A percentile compares a stretch with the other conserved stretches of the same genome.
Conservation (phyloP, 179 eudicot genomes). For the Spergularia azorica region DNA sequence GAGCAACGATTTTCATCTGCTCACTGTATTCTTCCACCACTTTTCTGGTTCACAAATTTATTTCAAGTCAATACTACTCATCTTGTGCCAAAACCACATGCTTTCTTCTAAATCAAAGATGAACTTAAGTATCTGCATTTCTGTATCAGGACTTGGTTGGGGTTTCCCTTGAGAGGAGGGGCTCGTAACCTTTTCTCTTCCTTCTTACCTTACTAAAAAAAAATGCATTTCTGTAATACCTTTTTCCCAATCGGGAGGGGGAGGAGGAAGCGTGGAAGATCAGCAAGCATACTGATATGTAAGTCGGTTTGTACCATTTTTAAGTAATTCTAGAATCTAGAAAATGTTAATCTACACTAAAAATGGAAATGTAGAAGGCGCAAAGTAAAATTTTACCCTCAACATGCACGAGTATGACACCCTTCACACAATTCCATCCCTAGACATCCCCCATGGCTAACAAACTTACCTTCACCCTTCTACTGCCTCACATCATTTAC, state of each 20-base stretch:
- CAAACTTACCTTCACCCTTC: background rate
- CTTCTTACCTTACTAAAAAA: too few species aligned
- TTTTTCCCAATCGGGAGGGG: too few species aligned
- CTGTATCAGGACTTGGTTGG: too few species aligned
- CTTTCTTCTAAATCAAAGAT: background rate
- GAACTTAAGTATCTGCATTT: background rate
- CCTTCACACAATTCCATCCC: background rate
- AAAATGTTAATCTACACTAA: background rate
- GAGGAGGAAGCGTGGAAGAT: background rate
- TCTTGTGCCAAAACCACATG: background rate
- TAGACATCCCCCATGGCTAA: background rate
- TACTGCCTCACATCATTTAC: background rate
- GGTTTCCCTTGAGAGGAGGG: too few species aligned
- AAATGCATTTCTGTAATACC: too few species aligned
- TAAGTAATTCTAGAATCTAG: background rate
- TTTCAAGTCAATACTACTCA: conserved; percentile 15
- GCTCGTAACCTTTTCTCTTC: too few species aligned
- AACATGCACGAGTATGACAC: background rate
- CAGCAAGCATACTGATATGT: background rate
- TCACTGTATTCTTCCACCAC: conserved; percentile 80
- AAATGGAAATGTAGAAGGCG: background rate
- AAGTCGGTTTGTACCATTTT: background rate
- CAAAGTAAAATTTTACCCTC: background rate
- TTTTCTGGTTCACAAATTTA: conserved; percentile 44
- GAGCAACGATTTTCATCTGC: conserved; percentile 65